Evolutionary conservation across 352 stramenopile species (phyloP), one percentile per base, ranked within the genome.

Genomic region (Phytophthora citricola): DNA sequence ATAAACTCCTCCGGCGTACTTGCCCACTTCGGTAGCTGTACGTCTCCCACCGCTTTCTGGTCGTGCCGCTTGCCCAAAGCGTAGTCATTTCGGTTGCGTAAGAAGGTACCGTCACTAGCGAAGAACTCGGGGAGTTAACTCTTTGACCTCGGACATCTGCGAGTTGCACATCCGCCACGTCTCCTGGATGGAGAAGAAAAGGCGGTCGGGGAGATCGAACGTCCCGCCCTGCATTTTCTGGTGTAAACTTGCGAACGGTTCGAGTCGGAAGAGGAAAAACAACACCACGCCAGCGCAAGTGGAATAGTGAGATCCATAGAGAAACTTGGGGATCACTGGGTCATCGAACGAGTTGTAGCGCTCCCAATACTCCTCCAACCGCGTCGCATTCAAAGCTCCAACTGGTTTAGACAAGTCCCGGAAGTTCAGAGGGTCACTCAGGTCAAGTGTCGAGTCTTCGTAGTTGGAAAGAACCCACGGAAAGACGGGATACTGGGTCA

Each of bases 101-200:
- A 75, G 71, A 99, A 99, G 5, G 93, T 90, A 4, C 93, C 88
- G 41, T 98, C 92, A 17, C 76, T 81, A 12, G 70, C 53, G 73
- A 97, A 99, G 71, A 98, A 99, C 74, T 99, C 98, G 0, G 98
- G 98, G 98, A 2, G 95, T 99, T 4, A 99, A 73, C 71, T 99
- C 98, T 76, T 99, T 99, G 1, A 99, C 98, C 73, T 99, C 98
- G 2, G 93, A 98, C 66, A 99, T 97, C 36, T 95, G 94, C 17
- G 87, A 95, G 34, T 98, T 99, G 71, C 96, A 99, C 92, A 99
- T 98, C 7, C 95, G 79, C 94, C 97, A 99, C 34, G 97, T 98
- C 59, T 98, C 86, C 9, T 95, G 74, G 44, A 99, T 92, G 22
- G 94, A 99, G 52, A 93, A 93, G 66, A 99, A 99, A 12, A 99